These are phyloP conservation scores for Mimosa pudica DNA, from an alignment of 306 rosid species.

Conservation along the genomic window DNA sequence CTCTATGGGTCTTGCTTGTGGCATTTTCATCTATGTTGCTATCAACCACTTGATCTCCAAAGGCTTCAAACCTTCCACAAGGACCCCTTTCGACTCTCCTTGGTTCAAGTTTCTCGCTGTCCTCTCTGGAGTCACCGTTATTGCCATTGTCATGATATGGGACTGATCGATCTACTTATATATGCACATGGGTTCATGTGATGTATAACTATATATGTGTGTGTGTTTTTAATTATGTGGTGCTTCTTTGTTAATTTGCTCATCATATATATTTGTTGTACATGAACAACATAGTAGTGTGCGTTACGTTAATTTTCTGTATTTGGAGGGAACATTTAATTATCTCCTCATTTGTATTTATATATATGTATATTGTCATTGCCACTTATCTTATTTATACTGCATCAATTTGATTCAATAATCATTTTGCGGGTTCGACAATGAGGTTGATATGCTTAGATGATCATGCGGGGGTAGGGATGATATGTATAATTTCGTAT, in stretches of 20 bases:
- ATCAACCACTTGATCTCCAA: conserved; percentile 76
- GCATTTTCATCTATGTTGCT: conserved; percentile 76
- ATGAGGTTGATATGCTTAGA: not conserved
- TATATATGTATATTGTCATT: too few relatives aligned
- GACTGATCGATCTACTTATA: conserved; percentile 21
- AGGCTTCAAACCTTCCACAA: conserved; percentile 55
- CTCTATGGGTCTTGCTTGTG: conserved; percentile 80
- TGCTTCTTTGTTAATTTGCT: not conserved
- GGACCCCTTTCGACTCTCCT: conserved; percentile 49
- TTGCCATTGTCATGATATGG: conserved; percentile 82
- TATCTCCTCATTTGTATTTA: not conserved
- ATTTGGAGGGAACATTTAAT: not conserved
- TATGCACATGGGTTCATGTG: too few relatives aligned
- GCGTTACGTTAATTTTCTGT: not conserved
- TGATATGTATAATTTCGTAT: too few relatives aligned
- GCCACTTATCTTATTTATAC: too few relatives aligned
- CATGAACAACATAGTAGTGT: not conserved
- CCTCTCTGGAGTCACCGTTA: conserved; percentile 65
- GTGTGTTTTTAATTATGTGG: not conserved
- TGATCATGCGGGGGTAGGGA: not conserved
- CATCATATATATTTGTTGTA: not conserved
- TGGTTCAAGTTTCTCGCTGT: conserved; percentile 69
- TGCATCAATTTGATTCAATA: not conserved
- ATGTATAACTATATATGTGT: too few relatives aligned
- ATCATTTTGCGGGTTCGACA: not conserved